Evolutionary conservation across 768 basidiomycete genomes (phyloP).

Genomic region (Tephrocybe rancida): DNA sequence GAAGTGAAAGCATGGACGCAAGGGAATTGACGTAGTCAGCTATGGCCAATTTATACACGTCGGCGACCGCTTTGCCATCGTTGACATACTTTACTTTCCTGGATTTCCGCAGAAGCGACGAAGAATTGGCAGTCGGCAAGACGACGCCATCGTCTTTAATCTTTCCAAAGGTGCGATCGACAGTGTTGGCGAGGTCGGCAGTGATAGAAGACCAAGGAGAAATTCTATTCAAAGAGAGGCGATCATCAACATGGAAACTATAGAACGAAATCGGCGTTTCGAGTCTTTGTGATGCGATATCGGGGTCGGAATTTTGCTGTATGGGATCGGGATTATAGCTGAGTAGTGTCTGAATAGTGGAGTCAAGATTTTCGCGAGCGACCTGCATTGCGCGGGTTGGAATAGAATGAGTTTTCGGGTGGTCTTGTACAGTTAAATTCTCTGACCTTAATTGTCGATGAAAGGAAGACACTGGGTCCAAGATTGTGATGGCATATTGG

Average conservation of each 20-base stretch:
- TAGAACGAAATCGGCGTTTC: slow-evolving; percentile 5
- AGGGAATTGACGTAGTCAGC: neutral
- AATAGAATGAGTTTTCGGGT: too few relatives aligned
- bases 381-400: slow-evolving; percentile 3
- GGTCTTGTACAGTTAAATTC: too few relatives aligned
- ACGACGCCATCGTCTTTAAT: neutral
- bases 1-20: slow-evolving; percentile 12
- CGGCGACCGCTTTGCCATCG: slow-evolving; percentile 7
- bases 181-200: neutral
- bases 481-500: too few relatives aligned
- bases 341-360: slow-evolving; percentile 3
- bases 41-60: slow-evolving; percentile 1
- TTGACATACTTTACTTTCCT: slow-evolving; percentile 2
- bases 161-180: neutral
- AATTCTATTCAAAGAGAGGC: slow-evolving; percentile 6
- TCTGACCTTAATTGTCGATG: too few relatives aligned
- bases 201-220: neutral
- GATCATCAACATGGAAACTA: slow-evolving; percentile 10
- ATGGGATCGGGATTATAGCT: neutral
- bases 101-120: neutral
- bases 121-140: slow-evolving; percentile 1
- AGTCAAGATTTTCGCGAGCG: slow-evolving; percentile 8
- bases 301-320: neutral
- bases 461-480: too few relatives aligned
- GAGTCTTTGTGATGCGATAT: neutral